phyloP scores from a whole-genome alignment of 2,329 filamentous ascomycete genomes.

The Fusarium cyanostomum region DNA sequence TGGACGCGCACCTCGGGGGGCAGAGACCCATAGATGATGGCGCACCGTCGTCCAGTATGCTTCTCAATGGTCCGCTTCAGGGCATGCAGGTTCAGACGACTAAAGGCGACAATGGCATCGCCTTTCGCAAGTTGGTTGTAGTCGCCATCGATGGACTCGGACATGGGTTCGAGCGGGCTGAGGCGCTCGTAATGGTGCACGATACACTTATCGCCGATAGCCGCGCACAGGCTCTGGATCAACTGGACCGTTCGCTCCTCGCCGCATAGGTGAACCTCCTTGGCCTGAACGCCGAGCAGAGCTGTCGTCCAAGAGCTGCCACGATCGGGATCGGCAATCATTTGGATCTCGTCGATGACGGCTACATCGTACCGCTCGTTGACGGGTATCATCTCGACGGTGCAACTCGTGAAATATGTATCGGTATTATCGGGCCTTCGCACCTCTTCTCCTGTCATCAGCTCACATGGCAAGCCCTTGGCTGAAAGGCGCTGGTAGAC shows the following conservation, averaged over 20 bases:
- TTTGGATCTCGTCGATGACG: conserved; percentile 98
- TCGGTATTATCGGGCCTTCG: conserved; percentile 70
- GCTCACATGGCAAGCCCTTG: conserved; percentile 78
- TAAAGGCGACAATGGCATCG: conserved; percentile 90
- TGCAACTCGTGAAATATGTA: conserved; percentile 79
- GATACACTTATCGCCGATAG: conserved; percentile 82
- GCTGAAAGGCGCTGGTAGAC: conserved; percentile 88
- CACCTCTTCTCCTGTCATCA: conserved; percentile 92
- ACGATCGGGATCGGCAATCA: conserved; percentile 83
- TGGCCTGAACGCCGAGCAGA: conserved; percentile 84
- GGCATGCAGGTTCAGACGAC: conserved; percentile 80
- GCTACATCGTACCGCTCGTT: conserved; percentile 78
- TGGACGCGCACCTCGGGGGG: conserved; percentile 93
- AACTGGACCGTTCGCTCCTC: conserved; percentile 84
- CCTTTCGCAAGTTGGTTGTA: conserved; percentile 80
- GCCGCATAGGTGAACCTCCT: conserved; percentile 92
- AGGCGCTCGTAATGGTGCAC: conserved; percentile 87
- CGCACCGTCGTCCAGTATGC: conserved; percentile 79
- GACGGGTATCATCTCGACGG: conserved; percentile 85
- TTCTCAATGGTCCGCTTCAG: conserved; percentile 82
- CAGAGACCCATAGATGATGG: conserved; percentile 90
- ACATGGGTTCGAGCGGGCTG: conserved; percentile 76
- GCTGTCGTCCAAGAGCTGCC: conserved; percentile 97
- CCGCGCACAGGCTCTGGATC: conserved; percentile 78
- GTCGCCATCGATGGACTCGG: conserved; percentile 68